phyloP scores from a whole-genome alignment of 2,329 filamentous ascomycete species.

The Epichloe typhina region DNA sequence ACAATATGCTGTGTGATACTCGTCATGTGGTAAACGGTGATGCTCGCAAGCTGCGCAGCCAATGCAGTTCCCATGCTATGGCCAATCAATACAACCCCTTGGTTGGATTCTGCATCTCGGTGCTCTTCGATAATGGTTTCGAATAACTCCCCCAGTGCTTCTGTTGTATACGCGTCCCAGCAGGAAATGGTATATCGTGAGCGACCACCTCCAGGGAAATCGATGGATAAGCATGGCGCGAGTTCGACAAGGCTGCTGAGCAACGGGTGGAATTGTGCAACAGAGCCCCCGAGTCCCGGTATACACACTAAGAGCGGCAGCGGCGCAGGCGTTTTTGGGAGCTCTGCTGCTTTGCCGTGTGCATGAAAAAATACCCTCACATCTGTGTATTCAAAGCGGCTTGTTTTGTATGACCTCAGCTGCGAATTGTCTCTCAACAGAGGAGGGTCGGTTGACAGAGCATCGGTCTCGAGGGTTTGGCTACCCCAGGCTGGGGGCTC shows the following conservation, averaged over 20 bases:
- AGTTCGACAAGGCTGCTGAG: constrained; percentile 70
- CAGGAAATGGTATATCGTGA: constrained; percentile 58
- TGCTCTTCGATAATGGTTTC: constrained; percentile 62
- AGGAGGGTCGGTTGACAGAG: constrained; percentile 55
- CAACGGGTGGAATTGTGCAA: constrained; percentile 75
- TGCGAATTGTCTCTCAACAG: constrained; percentile 66
- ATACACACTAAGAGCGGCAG: constrained; percentile 82
- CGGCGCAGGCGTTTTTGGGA: constrained; percentile 45
- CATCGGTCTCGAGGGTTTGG: constrained; percentile 14
- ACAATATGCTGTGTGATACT: constrained; percentile 51
- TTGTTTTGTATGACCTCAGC: constrained; percentile 59
- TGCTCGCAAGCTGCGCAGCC: constrained; percentile 52
- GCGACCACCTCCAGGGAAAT: constrained; percentile 79
- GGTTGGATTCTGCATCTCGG: constrained; percentile 48
- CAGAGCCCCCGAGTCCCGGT: constrained; percentile 85
- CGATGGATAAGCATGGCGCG: constrained; percentile 69
- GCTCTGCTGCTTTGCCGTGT: constrained; percentile 70
- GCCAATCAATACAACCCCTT: constrained; percentile 67
- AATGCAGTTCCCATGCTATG: constrained; percentile 87
- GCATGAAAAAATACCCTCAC: constrained; percentile 74
- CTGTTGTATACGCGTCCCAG: constrained; percentile 69
- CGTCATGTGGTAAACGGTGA: constrained; percentile 28
- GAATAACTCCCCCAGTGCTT: constrained; percentile 63
- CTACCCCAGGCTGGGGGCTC: background rate
- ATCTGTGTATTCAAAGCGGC: constrained; percentile 54